Evolutionary conservation across 2,329 filamentous ascomycete genomes (phyloP), one percentile per base, ranked within the genome.

Genomic region (Sporothrix pseudoabietina): DNA sequence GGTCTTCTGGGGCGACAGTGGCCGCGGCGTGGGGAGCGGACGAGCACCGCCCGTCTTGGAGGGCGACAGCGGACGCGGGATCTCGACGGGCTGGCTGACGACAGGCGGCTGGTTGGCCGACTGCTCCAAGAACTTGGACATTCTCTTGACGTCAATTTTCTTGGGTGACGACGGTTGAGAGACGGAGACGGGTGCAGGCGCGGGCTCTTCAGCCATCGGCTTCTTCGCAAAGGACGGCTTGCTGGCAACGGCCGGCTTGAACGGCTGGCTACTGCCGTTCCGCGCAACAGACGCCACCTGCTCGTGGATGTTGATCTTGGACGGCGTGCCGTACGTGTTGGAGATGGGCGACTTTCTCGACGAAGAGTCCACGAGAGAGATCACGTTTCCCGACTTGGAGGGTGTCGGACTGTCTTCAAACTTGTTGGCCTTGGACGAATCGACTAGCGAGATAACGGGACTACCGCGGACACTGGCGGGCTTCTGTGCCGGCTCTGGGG

Each of bases 71-170:
- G 78, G 77, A 22, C 77, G 76, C 4, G 79, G 77, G 54, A 81
- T 80, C 32, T 77, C 76, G 14, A 77, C 79, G 1, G 77, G 61
- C 1, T 47, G 47, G 32, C 71, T 78, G 10, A 76, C 61, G 54
- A 32, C 63, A 6, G 63, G 63, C 5, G 47, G 66, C 47, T 79
- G 78, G 57, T 44, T 74, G n/a, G 74, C 77, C 30, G 81, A 77
- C 57, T 86, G 84, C 73, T 87, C 86, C 16, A 89, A 76, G 76
- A 91, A 90, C 72, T 81, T 84, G 1, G 88, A 90, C 80, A 89
- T 85, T 71, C 88, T 83, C 79, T 87, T 90, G 79, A 86, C 79
- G 76, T 89, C 85, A 26, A 90, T 81, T 77, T 90, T 89, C 73
- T 83, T 85, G 0, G 89, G 88, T 19, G 88, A 89, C 3, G 84